These are phyloP conservation scores for Tolypocladium nubicola DNA, from an alignment of 2,329 filamentous ascomycete genomes.

Conservation along the genomic window DNA sequence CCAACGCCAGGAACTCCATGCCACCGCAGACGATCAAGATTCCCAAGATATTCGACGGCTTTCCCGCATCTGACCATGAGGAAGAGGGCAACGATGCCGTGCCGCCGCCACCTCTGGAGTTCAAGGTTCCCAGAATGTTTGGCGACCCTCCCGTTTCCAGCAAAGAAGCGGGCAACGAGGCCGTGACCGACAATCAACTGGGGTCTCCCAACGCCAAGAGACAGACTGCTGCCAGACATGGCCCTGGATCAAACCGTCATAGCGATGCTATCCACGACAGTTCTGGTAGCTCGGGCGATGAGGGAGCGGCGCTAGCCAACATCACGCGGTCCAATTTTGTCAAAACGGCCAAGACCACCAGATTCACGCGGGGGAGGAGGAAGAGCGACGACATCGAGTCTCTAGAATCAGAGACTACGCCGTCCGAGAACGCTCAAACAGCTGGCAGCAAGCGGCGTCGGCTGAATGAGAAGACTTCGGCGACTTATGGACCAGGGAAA, in stretches of 20 bases:
- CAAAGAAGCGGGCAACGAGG: not conserved
- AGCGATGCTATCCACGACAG: not conserved
- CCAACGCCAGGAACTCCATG: not conserved
- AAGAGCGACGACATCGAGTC: not conserved
- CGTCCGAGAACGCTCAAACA: not conserved
- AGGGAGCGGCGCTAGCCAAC: slow-evolving; percentile 12
- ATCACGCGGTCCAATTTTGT: slow-evolving; percentile 24
- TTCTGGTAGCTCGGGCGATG: slow-evolving; percentile 16
- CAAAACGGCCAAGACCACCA: not conserved
- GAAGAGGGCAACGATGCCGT: no score
- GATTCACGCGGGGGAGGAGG: slow-evolving; percentile 1
- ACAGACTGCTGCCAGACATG: not conserved
- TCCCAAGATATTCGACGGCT: not conserved
- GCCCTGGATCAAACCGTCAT: slow-evolving; percentile 7
- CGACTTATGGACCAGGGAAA: not conserved
- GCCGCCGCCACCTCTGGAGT: no score
- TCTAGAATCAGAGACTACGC: no score
- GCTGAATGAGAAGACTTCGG: not conserved
- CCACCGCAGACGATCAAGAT: not conserved
- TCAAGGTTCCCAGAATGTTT: slow-evolving; percentile 5
- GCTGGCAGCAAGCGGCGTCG: slow-evolving; percentile 4
- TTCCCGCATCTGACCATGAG: not conserved
- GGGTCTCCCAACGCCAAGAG: not conserved
- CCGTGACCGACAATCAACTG: not conserved
- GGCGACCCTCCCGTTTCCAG: slow-evolving; percentile 13